Evolutionary conservation across 768 basidiomycete species (phyloP).

Genomic region (Russula compacta): DNA sequence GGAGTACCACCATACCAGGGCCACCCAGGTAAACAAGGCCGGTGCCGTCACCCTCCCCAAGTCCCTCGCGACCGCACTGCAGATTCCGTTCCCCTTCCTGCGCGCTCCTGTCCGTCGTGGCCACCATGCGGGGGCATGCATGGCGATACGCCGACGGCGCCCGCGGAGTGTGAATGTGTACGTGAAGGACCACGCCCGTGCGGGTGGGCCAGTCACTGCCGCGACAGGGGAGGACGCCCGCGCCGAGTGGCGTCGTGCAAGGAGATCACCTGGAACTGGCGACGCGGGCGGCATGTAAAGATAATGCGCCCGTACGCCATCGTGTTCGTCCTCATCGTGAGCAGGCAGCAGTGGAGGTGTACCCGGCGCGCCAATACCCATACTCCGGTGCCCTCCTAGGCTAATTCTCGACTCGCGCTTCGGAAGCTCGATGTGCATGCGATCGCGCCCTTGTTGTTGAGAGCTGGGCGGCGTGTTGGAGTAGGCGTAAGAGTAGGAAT

Average conservation of each 20-base stretch:
- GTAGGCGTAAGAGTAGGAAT: constrained; percentile 20
- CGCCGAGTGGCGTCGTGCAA: not conserved
- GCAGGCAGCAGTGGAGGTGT: not conserved
- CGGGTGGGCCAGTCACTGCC: not conserved
- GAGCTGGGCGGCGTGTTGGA: constrained; percentile 14
- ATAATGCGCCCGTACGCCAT: constrained; percentile 19
- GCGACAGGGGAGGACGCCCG: not conserved
- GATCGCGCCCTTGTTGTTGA: not conserved
- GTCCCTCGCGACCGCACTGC: constrained; percentile 10
- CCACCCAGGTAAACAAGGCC: constrained; percentile 1
- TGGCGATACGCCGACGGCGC: constrained; percentile 43
- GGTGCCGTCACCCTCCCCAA: constrained; percentile 9
- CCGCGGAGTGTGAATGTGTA: constrained; percentile 50
- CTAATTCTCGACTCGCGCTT: not conserved
- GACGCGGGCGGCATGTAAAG: constrained; percentile 11
- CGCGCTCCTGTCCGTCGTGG: not conserved
- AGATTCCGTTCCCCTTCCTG: not conserved
- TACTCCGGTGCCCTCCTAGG: not conserved
- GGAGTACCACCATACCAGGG: constrained; percentile 11
- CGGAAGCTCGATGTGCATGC: not conserved
- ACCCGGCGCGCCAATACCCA: not conserved
- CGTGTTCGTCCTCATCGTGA: constrained; percentile 19
- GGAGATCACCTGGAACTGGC: constrained; percentile 1
- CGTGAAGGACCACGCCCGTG: constrained; percentile 29
- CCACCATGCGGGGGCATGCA: constrained; percentile 32